Base-by-base conservation (phyloP, 805 yeast species). In the Lachancea kluyveri region DNA sequence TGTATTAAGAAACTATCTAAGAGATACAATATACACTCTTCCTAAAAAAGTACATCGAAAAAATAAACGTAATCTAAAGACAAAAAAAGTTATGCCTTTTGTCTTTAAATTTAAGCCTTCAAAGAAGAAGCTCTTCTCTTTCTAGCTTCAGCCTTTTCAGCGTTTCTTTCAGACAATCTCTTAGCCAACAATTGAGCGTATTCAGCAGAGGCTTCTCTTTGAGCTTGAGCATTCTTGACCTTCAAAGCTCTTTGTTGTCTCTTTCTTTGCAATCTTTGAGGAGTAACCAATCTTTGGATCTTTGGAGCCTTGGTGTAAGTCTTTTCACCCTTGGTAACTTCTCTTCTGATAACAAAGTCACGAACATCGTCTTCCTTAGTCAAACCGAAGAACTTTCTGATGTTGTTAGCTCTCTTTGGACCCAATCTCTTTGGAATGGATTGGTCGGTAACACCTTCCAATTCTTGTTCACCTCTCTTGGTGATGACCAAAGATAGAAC, bases 351-450 rank as follows among this genome's bases (percentile, higher is more conserved):
- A 58, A 92, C 98, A 71, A 77, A 92, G 72, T 75, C 72, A 67
- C 71, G 68, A 48, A 67, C 72, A 55, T 65, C 70, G 52, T 65
- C 70, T 55, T 65, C 62, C 56, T 58, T 56, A 51, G 62, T 40
- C 50, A 57, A 82, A 74, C 96, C 97, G 66, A 85, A 92, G 95
- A 92, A 92, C 74, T 92, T 90, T 83, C 97, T 88, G 72, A 92
- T 92, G 90, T 90, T 73, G 94, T 87, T 90, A 65, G 98, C 98
- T 83, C 98, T 87, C 94, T 92, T 92, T 73, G 98, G 98, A 65
- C 98, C 98, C 65, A 92, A 81, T 79, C 97, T 88, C 82, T 90
- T 92, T 74, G 98, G 96, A 63, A 81, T 80, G 65, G 88, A 79
- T 62, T 77, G 60, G 68, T 92, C 94, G 60, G 98, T 92, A 62